These are phyloP conservation scores for Didymella pinodella DNA, from an alignment of 2,329 filamentous ascomycete species.

Conservation along the genomic window DNA sequence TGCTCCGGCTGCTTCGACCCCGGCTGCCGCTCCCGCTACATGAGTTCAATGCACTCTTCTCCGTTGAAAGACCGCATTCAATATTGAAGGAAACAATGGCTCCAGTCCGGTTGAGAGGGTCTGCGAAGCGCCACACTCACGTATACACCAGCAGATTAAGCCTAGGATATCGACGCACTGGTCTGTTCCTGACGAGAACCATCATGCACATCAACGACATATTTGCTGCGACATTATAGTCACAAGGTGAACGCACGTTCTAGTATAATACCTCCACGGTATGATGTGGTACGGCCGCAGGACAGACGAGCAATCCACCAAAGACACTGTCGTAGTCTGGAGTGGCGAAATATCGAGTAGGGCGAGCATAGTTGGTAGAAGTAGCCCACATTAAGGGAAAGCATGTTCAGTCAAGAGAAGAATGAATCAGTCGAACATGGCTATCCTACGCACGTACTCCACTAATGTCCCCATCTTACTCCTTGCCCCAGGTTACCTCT, in stretches of 20 bases:
- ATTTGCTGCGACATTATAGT: neutral
- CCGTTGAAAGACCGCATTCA: neutral
- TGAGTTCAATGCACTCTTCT: neutral
- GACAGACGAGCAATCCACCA: neutral
- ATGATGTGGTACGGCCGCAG: neutral
- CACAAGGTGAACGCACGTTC: neutral
- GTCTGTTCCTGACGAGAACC: neutral
- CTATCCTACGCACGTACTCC: neutral
- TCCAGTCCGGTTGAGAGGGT: neutral
- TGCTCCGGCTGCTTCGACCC: neutral
- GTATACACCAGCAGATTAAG: neutral
- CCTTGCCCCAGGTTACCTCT: constrained; percentile 13
- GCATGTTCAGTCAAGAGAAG: neutral
- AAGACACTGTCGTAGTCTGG: neutral
- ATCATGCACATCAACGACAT: neutral
- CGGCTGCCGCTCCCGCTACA: constrained; percentile 9
- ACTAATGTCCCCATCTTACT: neutral
- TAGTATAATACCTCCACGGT: neutral
- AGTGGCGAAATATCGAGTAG: neutral
- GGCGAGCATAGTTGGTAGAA: neutral
- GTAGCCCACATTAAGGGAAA: neutral
- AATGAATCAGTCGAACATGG: neutral
- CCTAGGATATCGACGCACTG: neutral
- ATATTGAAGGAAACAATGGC: neutral
- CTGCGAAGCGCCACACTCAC: neutral